Conservation (phyloP, 495 filamentous ascomycete genomes). For the Penicillium subrubescens region DNA sequence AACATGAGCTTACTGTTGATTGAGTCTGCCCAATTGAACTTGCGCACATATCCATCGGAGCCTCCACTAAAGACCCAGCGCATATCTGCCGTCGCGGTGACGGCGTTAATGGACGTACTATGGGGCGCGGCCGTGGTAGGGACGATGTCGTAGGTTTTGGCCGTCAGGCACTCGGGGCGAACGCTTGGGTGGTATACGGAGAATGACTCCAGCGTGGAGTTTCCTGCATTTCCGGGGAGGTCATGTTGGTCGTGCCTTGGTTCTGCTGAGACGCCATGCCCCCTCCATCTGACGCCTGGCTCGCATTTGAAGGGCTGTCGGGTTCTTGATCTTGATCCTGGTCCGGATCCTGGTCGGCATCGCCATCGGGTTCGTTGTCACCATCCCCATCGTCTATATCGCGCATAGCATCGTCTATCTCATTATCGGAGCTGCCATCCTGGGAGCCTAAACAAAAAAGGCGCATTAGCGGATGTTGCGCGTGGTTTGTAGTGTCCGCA, state of each 20-base stretch:
- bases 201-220: slow-evolving; percentile 33
- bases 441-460: slow-evolving; percentile 48
- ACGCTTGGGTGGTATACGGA: slow-evolving; percentile 61
- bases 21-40: slow-evolving; percentile 93
- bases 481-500: background rate
- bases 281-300: slow-evolving; percentile 48
- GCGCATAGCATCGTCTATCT: slow-evolving; percentile 51
- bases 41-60: slow-evolving; percentile 90
- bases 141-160: slow-evolving; percentile 90
- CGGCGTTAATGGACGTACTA: slow-evolving; percentile 91
- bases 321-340: slow-evolving; percentile 55
- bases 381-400: slow-evolving; percentile 5
- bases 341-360: slow-evolving; percentile 54
- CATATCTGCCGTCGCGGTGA: slow-evolving; percentile 91
- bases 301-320: slow-evolving; percentile 50
- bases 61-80: slow-evolving; percentile 94
- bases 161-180: slow-evolving; percentile 78
- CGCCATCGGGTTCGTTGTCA: slow-evolving; percentile 70
- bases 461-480: slow-evolving; percentile 12
- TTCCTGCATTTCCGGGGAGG: slow-evolving; percentile 35
- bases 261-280: slow-evolving; percentile 44
- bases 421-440: slow-evolving; percentile 70
- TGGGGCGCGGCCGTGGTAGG: slow-evolving; percentile 96
- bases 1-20: slow-evolving; percentile 92
- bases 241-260: slow-evolving; percentile 34